Evolutionary conservation across 2,329 filamentous ascomycete species (phyloP).

Genomic region (Pyricularia grisea): DNA sequence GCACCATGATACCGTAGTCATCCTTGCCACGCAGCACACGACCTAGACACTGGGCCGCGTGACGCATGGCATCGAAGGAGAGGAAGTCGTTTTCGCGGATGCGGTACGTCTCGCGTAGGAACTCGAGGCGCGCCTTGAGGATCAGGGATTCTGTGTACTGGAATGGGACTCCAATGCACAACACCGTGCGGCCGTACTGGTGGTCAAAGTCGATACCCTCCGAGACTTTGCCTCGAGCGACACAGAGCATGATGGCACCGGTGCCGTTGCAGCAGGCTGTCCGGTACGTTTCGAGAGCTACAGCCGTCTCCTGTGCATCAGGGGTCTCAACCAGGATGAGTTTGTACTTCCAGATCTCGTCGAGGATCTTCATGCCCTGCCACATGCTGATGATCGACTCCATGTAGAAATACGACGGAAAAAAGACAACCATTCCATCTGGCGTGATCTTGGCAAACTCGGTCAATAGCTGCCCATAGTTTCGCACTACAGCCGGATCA

Average conservation of each 20-base stretch:
- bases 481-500: conserved; percentile 91
- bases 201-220: conserved; percentile 99
- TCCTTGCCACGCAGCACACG: conserved; percentile 94
- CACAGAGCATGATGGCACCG: conserved; percentile 85
- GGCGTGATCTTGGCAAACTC: conserved; percentile 96
- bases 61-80: conserved; percentile 98
- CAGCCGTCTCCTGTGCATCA: conserved; percentile 91
- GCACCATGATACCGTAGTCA: conserved; percentile 99
- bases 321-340: conserved; percentile 96
- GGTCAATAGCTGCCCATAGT: conserved; percentile 86
- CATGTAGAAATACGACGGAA: conserved; percentile 98
- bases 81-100: conserved; percentile 97
- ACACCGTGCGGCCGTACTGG: conserved; percentile 89
- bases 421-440: conserved; percentile 98
- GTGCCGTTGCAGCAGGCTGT: conserved; percentile 96
- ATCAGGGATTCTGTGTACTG: conserved; percentile 98
- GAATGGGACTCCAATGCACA: conserved; percentile 95
- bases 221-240: conserved; percentile 92
- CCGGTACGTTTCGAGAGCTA: conserved; percentile 92
- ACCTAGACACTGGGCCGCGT: conserved; percentile 91
- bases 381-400: conserved; percentile 98
- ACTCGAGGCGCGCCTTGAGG: conserved; percentile 88
- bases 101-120: conserved; percentile 91
- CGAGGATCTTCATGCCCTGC: conserved; percentile 96
- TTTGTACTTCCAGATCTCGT: conserved; percentile 99